Evolutionary conservation across 768 basidiomycete genomes (phyloP).

Genomic region (Mycena albidolilacea): DNA sequence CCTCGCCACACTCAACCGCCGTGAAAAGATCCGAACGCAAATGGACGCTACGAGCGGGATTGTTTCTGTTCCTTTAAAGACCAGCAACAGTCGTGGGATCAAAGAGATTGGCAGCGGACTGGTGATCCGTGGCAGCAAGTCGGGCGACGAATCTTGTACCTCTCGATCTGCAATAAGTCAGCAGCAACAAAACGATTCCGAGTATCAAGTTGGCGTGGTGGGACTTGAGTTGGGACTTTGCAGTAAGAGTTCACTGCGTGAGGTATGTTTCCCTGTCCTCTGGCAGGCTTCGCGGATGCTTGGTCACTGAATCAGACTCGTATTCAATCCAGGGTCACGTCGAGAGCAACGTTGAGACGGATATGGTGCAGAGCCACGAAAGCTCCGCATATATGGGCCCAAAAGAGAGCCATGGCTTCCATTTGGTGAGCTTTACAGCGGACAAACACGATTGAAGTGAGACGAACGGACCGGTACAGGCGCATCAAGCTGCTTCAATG

Average conservation of each 20-base stretch:
- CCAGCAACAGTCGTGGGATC: background rate
- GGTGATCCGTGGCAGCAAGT: background rate
- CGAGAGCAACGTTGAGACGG: background rate
- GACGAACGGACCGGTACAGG: background rate
- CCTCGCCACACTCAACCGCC: slow-evolving; percentile 1
- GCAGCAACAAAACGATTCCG: background rate
- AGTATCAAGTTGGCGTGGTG: background rate
- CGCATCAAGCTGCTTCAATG: background rate
- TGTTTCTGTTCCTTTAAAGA: background rate
- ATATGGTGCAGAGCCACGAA: background rate
- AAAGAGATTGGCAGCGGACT: background rate
- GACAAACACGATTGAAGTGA: background rate
- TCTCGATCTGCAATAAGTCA: background rate
- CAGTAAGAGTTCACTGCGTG: background rate
- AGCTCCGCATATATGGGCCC: background rate
- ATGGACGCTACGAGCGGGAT: background rate
- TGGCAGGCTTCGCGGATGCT: background rate
- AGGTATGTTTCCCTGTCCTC: background rate
- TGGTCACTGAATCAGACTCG: background rate
- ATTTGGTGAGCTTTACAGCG: background rate
- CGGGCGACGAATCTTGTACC: background rate
- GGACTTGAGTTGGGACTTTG: background rate
- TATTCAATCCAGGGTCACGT: background rate
- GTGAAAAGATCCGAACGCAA: background rate
- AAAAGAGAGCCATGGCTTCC: background rate